A percentile compares a stretch with the other conserved stretches of the same genome.
These are phyloP conservation scores for Adenanthera pavonina DNA, from an alignment of 306 rosid species.

Conservation along the genomic window DNA sequence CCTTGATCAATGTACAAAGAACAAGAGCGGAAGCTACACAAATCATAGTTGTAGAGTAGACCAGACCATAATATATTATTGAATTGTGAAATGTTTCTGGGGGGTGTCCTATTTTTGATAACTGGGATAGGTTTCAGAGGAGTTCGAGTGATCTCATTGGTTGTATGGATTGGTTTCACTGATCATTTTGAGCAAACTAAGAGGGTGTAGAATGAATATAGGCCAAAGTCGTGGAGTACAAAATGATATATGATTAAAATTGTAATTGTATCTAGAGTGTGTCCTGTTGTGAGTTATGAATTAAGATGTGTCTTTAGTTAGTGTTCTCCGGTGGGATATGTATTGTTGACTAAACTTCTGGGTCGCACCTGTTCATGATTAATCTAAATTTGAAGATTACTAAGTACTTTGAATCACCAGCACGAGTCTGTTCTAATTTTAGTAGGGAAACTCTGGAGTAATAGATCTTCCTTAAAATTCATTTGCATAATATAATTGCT, in stretches of 20 bases:
- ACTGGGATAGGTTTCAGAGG: background rate
- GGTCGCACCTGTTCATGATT: background rate
- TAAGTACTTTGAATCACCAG: background rate
- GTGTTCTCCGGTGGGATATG: background rate
- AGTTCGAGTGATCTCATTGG: background rate
- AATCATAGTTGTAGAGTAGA: background rate
- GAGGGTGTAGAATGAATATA: background rate
- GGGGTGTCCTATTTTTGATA: background rate
- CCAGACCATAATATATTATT: background rate
- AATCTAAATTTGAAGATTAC: background rate
- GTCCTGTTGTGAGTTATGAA: background rate
- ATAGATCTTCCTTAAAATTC: conserved; percentile 5
- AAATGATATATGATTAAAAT: background rate
- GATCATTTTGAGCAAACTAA: background rate
- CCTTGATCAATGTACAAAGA: background rate
- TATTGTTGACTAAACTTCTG: background rate
- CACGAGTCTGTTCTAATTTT: background rate
- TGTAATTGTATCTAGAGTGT: background rate
- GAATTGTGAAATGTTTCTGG: background rate
- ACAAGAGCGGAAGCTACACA: background rate
- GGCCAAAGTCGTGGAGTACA: background rate
- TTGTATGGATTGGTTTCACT: background rate
- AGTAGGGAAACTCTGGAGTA: background rate
- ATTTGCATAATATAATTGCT: conserved; percentile 1
- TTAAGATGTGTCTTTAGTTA: too few species aligned